Conservation (phyloP, 257 asterid species). For the Ophiorrhiza pumila region DNA sequence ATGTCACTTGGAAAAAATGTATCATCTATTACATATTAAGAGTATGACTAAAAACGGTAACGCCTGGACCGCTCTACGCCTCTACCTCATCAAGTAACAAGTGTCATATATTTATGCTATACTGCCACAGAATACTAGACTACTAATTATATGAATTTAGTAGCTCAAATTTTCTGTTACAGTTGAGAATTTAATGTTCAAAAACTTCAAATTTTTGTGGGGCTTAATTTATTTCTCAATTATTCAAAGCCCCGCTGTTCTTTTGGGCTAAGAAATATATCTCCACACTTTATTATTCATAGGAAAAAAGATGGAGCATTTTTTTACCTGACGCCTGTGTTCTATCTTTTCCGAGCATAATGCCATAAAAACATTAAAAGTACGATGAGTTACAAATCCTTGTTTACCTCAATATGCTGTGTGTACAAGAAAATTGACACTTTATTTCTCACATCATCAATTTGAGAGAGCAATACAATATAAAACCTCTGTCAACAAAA, state of each 20-base stretch:
- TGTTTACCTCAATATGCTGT: not conserved
- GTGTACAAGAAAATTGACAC: not conserved
- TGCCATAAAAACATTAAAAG: too few relatives aligned
- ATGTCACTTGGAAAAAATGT: not conserved
- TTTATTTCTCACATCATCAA: not conserved
- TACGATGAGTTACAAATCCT: too few relatives aligned
- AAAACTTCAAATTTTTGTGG: not conserved
- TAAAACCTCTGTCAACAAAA: not conserved
- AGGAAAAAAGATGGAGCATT: too few relatives aligned
- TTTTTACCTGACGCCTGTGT: too few relatives aligned
- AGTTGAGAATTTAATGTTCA: not conserved
- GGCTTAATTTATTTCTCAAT: not conserved
- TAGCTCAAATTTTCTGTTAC: not conserved
- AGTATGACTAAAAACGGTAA: not conserved
- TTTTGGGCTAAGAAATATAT: too few relatives aligned
- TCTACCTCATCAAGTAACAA: not conserved
- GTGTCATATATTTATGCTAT: not conserved
- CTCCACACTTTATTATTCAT: too few relatives aligned
- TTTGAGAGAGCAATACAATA: not conserved
- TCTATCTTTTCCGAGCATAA: too few relatives aligned
- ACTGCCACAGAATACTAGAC: too few relatives aligned
- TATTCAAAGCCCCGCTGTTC: too few relatives aligned
- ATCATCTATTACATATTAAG: not conserved
- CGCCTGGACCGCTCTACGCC: not conserved
- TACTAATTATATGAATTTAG: not conserved